Evolutionary conservation across 2,329 filamentous ascomycete species (phyloP), one percentile per base, ranked within the genome.

Genomic region (Monilinia vaccinii-corymbosi): DNA sequence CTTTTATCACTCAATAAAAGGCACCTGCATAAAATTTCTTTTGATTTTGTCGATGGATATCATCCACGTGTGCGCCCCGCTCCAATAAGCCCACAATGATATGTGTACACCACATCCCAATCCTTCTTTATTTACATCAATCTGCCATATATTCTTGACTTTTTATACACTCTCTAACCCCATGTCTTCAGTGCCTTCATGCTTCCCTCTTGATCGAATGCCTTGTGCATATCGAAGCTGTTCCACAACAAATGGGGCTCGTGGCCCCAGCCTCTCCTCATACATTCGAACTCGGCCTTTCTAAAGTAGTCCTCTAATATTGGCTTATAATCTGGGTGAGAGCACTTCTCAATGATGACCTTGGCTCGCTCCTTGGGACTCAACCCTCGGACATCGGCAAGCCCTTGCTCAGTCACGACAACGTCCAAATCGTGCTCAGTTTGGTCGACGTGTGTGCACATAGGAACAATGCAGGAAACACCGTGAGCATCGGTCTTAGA

Each of bases 371-470:
- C 89, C 58, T 85, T 81, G 0, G 91, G 91, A 65, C 83, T 85
- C 66, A 96, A 78, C 56, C 91, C 91, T 46, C 90, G 83, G 1
- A 96, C 91, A 70, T 96, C 91, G 32, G 91, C 91, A 28, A 95
- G 82, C 61, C 91, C 91, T 72, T 81, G 75, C 74, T 82, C 79
- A 25, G 81, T 84, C n/a, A 96, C 91, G 49, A 96, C 76, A n/a
- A 96, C 85, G 68, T 96, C 91, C 44, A 96, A 81, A 72, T 96
- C 91, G 74, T 95, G 91, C 77, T 96, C 91, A 0, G 91, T 96
- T 80, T 95, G 91, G 75, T 96, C 91, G 66, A 95, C 80, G 75
- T 96, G 91, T 4, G 90, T 95, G 76, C 87, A 91, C 88, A 95
- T 93, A 62, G 91, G 91, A n/a, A 96, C 89, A 69, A 96, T 95